Conservation (phyloP, 2,329 filamentous ascomycete genomes). For the Camillea tinctor region DNA sequence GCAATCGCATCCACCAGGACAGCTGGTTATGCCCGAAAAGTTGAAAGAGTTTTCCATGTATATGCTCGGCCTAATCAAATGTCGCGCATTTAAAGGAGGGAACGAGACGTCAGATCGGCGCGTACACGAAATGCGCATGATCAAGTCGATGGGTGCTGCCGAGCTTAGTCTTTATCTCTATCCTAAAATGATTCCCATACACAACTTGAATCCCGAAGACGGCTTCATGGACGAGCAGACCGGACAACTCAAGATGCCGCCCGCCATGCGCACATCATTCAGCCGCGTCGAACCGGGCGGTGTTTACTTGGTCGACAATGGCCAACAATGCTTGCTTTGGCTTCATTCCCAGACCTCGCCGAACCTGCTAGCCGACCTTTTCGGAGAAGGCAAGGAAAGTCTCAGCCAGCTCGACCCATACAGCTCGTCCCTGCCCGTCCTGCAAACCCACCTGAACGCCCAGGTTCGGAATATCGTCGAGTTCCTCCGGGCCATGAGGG, state of each 20-base stretch:
- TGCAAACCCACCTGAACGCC: slow-evolving; percentile 90
- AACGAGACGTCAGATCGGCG: slow-evolving; percentile 87
- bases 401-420: slow-evolving; percentile 81
- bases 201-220: slow-evolving; percentile 83
- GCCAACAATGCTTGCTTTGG: slow-evolving; percentile 89
- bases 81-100: slow-evolving; percentile 88
- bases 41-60: slow-evolving; percentile 98
- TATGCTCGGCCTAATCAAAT: slow-evolving; percentile 85
- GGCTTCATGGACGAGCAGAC: slow-evolving; percentile 87
- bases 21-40: slow-evolving; percentile 92
- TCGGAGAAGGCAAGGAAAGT: slow-evolving; percentile 70
- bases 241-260: slow-evolving; percentile 82
- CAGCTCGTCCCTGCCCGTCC: slow-evolving; percentile 72
- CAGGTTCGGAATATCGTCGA: slow-evolving; percentile 93
- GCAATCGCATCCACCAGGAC: slow-evolving; percentile 80
- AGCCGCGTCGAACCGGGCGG: slow-evolving; percentile 87
- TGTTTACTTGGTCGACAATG: slow-evolving; percentile 93
- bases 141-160: slow-evolving; percentile 80
- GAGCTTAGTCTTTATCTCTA: slow-evolving; percentile 93
- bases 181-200: slow-evolving; percentile 86
- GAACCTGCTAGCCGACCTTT: slow-evolving; percentile 85
- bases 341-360: slow-evolving; percentile 89
- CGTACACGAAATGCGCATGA: slow-evolving; percentile 86
- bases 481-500: slow-evolving; percentile 76
- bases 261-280: slow-evolving; percentile 78